phyloP scores from a whole-genome alignment of 768 basidiomycete species.

The Hemileccinum impolitum region DNA sequence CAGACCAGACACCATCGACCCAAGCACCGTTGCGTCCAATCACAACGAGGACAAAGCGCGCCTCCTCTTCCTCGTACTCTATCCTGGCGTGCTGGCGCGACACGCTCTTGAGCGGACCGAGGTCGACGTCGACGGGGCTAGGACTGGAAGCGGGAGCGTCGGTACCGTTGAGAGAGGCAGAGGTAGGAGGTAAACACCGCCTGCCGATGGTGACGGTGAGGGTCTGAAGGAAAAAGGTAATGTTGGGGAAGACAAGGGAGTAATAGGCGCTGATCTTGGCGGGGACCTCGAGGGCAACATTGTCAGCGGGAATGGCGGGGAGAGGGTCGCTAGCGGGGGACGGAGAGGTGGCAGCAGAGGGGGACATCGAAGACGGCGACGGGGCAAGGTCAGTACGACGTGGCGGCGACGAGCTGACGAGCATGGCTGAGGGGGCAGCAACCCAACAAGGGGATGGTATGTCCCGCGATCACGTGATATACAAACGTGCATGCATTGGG shows the following conservation, averaged over 20 bases:
- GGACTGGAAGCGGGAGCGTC: slow-evolving; percentile 35
- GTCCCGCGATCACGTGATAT: slow-evolving; percentile 17
- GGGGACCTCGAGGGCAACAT: slow-evolving; percentile 31
- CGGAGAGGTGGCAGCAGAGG: not conserved
- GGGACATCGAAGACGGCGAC: slow-evolving; percentile 26
- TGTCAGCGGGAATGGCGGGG: slow-evolving; percentile 8
- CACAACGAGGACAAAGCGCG: slow-evolving; percentile 85
- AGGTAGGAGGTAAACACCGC: slow-evolving; percentile 67
- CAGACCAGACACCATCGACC: slow-evolving; percentile 97
- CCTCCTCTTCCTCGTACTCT: slow-evolving; percentile 87
- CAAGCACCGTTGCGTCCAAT: slow-evolving; percentile 97
- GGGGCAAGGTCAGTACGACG: slow-evolving; percentile 9
- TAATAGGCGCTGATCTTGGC: slow-evolving; percentile 92
- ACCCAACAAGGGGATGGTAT: slow-evolving; percentile 9
- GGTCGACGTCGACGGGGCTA: slow-evolving; percentile 77
- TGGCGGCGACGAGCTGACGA: slow-evolving; percentile 7
- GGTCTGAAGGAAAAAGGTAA: slow-evolving; percentile 97
- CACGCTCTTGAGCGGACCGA: slow-evolving; percentile 95
- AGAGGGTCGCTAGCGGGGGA: not conserved
- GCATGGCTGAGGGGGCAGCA: slow-evolving; percentile 6
- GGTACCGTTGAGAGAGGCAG: slow-evolving; percentile 43
- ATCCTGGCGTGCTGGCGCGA: slow-evolving; percentile 96
- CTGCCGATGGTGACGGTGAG: slow-evolving; percentile 93
- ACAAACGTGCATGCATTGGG: slow-evolving; percentile 19
- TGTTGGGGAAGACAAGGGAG: slow-evolving; percentile 88